phyloP scores from a whole-genome alignment of 306 rosid species.

The Castanopsis chinensis region DNA sequence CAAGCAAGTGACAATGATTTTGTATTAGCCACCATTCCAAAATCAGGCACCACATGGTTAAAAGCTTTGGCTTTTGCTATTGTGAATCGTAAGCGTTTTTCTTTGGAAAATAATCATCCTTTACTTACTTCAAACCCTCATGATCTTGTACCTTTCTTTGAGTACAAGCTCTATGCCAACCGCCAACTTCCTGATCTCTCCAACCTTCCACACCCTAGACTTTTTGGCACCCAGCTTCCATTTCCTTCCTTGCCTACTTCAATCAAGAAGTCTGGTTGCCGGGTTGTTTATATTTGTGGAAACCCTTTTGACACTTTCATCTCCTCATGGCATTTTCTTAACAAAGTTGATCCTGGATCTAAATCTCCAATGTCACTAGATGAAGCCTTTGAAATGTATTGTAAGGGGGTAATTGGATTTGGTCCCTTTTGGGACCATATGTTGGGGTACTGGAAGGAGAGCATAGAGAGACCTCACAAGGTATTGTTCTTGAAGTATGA shows the following conservation, averaged over 20 bases:
- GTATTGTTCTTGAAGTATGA: slow-evolving; percentile 56
- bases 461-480: slow-evolving; percentile 39
- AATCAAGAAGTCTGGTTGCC: slow-evolving; percentile 24
- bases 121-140: slow-evolving; percentile 51
- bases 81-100: slow-evolving; percentile 23
- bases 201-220: slow-evolving; percentile 30
- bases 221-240: slow-evolving; percentile 58
- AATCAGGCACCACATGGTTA: slow-evolving; percentile 70
- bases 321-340: slow-evolving; percentile 37
- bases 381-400: slow-evolving; percentile 47
- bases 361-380: slow-evolving; percentile 16
- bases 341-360: slow-evolving; percentile 15
- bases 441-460: slow-evolving; percentile 56
- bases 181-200: slow-evolving; percentile 37
- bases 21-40: slow-evolving; percentile 43
- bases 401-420: slow-evolving; percentile 37
- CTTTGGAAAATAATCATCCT: slow-evolving; percentile 32
- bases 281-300: slow-evolving; percentile 46
- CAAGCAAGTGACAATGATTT: slow-evolving; percentile 43
- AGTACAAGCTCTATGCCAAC: slow-evolving; percentile 33
- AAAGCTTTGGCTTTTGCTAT: slow-evolving; percentile 55
- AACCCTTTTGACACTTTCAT: slow-evolving; percentile 60
- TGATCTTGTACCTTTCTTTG: slow-evolving; percentile 52
- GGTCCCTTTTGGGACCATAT: slow-evolving; percentile 58
- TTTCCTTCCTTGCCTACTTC: slow-evolving; percentile 39